Base-by-base conservation (phyloP, 1,139 yeast species). In the Blastobotrys buckinghamii region DNA sequence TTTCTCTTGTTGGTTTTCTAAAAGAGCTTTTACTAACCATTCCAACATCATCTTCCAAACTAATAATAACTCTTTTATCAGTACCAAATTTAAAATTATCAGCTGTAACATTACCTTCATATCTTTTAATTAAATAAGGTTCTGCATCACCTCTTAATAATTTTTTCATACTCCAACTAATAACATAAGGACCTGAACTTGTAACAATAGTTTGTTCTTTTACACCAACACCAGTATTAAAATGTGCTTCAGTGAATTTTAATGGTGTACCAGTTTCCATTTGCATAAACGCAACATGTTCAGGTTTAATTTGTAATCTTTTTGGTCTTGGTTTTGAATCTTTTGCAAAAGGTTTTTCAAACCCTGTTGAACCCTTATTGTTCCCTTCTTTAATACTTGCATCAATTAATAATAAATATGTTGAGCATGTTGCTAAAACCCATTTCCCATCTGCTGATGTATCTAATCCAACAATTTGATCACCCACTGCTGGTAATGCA, bases 381-480 rank as follows among this genome's bases (percentile, higher is more conserved):
- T 72, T 76, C 26, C 87, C 92, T 6, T 72, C 74, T 49, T 78
- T 78, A 50, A 84, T 80, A 33, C 74, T 70, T 9, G 80, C 71
- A 63, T 87, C 94, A 54, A 86, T 73, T 44, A 89, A 73, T 50
- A 88, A 69, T 51, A 88, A 67, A 60, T 84, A 85, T 1, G 79
- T 76, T 57, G 74, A 71, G 69, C 92, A 85, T 0, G 96, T 88
- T 1, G 89, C 94, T 53, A 89, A 69, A 39, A 88, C 60, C 86
- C 90, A 88, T 59, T 78, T 73, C 50, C 96, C 96, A 62, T 85
- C 94, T 22, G 83, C 79, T 6, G 95, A 81, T 1, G 78, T 79
- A 51, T 84, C 90, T 26, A 86, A 59, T 24, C 84, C 84, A 44
- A 74, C 68, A 44, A 84, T 78, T 2, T 80, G 71, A 55, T 86